These are phyloP conservation scores for Eucalyptus microcorys DNA, from an alignment of 345 rosid species.

Conservation along the genomic window DNA sequence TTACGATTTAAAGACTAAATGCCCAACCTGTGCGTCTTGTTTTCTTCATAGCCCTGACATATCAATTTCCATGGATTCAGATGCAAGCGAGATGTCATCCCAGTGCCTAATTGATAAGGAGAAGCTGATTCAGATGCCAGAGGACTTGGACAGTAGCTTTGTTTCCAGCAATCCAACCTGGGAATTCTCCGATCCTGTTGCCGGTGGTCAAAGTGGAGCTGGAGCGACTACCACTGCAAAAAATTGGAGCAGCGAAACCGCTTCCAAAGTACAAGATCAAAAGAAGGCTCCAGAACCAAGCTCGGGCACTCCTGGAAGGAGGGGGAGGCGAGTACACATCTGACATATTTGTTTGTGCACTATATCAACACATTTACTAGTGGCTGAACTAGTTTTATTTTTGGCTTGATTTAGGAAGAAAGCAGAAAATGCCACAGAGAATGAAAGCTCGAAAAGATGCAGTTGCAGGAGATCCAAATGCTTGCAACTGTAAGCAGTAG, in stretches of 20 bases:
- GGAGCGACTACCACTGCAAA: background rate
- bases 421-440: background rate
- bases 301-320: background rate
- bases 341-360: background rate
- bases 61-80: background rate
- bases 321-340: background rate
- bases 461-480: slow-evolving; percentile 29
- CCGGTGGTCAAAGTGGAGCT: background rate
- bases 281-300: background rate
- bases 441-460: slow-evolving; percentile 20
- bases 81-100: background rate
- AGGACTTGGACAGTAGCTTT: background rate
- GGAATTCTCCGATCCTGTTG: background rate
- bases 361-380: background rate
- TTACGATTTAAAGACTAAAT: background rate
- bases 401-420: background rate
- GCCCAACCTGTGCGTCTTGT: background rate
- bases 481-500: slow-evolving; percentile 32
- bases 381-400: background rate
- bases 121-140: background rate
- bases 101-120: background rate
- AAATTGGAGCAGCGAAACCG: background rate
- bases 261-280: background rate
- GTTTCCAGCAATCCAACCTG: background rate
- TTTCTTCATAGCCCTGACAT: background rate